phyloP scores from a whole-genome alignment of 305 asterid genomes.

The Lippia alba region DNA sequence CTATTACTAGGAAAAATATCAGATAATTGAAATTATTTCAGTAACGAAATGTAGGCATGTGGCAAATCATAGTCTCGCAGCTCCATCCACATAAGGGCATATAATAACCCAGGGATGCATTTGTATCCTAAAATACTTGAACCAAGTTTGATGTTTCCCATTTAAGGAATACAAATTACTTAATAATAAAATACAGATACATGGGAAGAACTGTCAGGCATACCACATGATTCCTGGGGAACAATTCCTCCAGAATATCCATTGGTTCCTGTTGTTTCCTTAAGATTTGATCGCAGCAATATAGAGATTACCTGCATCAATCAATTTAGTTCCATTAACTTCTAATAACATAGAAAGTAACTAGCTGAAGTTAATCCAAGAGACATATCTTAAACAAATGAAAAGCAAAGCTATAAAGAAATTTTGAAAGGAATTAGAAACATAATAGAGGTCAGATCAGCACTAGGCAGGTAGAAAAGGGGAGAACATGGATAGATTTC shows the following conservation, averaged over 20 bases:
- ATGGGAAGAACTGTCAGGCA: constrained; percentile 42
- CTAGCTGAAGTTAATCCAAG: no score
- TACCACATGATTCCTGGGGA: constrained; percentile 63
- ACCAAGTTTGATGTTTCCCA: constrained; percentile 14
- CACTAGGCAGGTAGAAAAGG: no score
- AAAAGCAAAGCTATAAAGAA: no score
- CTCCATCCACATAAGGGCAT: constrained; percentile 22
- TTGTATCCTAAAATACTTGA: constrained; percentile 15
- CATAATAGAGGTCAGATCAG: no score
- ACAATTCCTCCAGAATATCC: constrained; percentile 51
- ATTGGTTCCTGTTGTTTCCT: constrained; percentile 43
- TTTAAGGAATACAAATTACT: constrained; percentile 33
- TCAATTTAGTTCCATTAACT: constrained; percentile 17
- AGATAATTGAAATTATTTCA: constrained; percentile 25
- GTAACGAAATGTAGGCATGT: constrained; percentile 23
- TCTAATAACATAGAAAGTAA: no score
- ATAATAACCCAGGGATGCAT: constrained; percentile 24
- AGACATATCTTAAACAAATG: no score
- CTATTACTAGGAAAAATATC: constrained; percentile 18
- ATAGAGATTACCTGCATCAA: constrained; percentile 84
- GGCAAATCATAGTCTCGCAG: constrained; percentile 24
- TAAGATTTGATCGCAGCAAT: constrained; percentile 68
- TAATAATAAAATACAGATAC: constrained; percentile 19
- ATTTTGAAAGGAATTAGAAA: no score
- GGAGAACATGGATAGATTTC: no score